These are phyloP conservation scores for Isabelozyma rhagii DNA, from an alignment of 805 yeast species.

Conservation along the genomic window DNA sequence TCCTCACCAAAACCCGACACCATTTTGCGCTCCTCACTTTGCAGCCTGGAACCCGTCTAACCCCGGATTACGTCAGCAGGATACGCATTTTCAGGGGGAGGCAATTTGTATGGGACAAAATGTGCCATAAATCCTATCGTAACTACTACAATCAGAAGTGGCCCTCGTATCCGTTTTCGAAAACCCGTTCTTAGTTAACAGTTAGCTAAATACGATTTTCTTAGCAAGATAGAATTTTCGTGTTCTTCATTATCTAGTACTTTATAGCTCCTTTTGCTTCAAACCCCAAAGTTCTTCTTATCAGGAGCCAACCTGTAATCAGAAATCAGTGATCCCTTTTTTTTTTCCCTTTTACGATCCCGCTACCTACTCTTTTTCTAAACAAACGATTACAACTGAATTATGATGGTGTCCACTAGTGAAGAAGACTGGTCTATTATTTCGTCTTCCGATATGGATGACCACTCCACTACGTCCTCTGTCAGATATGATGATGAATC, in stretches of 20 bases:
- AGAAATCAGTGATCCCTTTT: neutral
- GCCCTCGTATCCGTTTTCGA: neutral
- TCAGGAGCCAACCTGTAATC: neutral
- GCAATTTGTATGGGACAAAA: neutral
- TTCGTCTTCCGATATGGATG: conserved; percentile 38
- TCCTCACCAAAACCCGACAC: neutral
- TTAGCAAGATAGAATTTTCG: too few species aligned
- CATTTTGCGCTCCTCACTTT: neutral
- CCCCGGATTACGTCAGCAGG: neutral
- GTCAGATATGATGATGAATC: neutral
- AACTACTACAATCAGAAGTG: neutral
- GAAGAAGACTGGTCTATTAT: conserved; percentile 48
- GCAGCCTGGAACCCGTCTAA: neutral
- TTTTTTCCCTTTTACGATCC: neutral
- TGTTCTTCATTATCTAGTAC: too few species aligned
- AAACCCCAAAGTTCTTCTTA: neutral
- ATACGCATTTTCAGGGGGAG: neutral
- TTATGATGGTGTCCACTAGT: conserved; percentile 1
- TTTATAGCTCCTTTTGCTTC: neutral
- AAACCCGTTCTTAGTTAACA: neutral
- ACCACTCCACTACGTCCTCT: conserved; percentile 16
- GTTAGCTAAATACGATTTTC: too few species aligned
- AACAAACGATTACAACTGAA: too few species aligned
- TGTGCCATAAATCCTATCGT: neutral
- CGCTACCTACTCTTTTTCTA: neutral